A percentile compares a stretch with the other conserved stretches of the same genome.
Evolutionary conservation across 1,284 basidiomycete genomes (phyloP).

Genomic region (Chalciporus sp.): DNA sequence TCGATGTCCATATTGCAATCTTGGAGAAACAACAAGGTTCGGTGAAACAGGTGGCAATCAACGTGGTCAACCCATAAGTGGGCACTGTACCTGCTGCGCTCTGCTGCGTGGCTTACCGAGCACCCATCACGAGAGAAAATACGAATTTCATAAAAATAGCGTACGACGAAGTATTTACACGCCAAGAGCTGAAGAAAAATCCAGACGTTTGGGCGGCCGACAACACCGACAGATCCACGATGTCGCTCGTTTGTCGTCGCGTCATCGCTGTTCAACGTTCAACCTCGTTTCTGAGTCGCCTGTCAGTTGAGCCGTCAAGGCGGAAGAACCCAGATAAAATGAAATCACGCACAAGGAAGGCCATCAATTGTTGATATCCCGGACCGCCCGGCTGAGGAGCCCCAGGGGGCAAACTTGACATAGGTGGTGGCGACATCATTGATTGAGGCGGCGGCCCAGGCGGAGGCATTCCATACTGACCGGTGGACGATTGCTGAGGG

Average conservation of each 20-base stretch:
- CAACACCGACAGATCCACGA: background rate
- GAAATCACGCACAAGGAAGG: slow-evolving; percentile 48
- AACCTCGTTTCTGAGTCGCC: slow-evolving; percentile 30
- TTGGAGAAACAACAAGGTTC: too few relatives aligned
- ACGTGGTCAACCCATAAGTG: too few relatives aligned
- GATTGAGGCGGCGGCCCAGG: slow-evolving; percentile 26
- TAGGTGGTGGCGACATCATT: slow-evolving; percentile 43
- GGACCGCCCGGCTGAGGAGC: slow-evolving; percentile 39
- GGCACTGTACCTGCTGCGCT: too few relatives aligned
- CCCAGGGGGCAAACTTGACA: slow-evolving; percentile 39
- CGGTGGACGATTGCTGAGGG: slow-evolving; percentile 39
- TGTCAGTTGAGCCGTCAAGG: slow-evolving; percentile 3
- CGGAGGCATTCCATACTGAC: slow-evolving; percentile 44
- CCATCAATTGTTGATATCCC: slow-evolving; percentile 59
- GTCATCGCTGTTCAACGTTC: slow-evolving; percentile 8
- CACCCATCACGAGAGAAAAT: slow-evolving; percentile 4
- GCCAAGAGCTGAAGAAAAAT: background rate
- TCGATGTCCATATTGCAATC: too few relatives aligned
- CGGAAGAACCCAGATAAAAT: background rate
- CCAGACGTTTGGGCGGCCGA: background rate
- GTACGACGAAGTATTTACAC: slow-evolving; percentile 20
- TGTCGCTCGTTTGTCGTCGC: background rate
- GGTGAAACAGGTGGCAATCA: too few relatives aligned
- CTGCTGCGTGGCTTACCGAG: too few relatives aligned
- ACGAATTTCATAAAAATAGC: slow-evolving; percentile 32